phyloP scores from a whole-genome alignment of 352 stramenopile species.

The Phytophthora brassicae region DNA sequence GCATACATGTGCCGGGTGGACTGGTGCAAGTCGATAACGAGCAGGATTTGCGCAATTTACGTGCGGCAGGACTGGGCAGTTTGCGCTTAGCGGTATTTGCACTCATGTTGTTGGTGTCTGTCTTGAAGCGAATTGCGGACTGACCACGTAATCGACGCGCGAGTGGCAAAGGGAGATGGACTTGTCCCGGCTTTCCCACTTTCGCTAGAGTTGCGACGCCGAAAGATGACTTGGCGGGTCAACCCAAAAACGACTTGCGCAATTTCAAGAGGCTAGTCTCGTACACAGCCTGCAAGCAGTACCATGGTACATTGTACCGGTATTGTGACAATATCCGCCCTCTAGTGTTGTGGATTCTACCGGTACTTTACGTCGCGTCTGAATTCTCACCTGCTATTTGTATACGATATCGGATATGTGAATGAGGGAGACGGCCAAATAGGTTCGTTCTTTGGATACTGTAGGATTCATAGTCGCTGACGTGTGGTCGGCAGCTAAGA shows the following conservation, averaged over 20 bases:
- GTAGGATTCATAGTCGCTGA: too few species aligned
- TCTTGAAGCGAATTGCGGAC: constrained; percentile 14
- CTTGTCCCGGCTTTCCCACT: constrained; percentile 7
- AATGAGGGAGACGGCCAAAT: too few species aligned
- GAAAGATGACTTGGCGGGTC: constrained; percentile 21
- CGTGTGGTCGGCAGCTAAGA: too few species aligned
- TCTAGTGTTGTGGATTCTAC: constrained; percentile 11
- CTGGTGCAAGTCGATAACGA: constrained; percentile 63
- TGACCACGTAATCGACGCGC: constrained; percentile 21
- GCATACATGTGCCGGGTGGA: constrained; percentile 67
- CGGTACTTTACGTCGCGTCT: too few species aligned
- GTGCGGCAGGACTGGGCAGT: constrained; percentile 10
- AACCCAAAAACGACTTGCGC: constrained; percentile 6
- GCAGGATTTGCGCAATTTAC: constrained; percentile 75
- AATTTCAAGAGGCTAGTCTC: neutral
- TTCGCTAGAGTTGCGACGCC: constrained; percentile 31
- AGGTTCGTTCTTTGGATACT: too few species aligned
- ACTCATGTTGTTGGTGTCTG: constrained; percentile 9
- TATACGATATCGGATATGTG: too few species aligned
- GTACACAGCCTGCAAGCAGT: constrained; percentile 12
- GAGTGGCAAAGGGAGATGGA: neutral
- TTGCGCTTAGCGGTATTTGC: constrained; percentile 14
- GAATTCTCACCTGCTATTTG: too few species aligned
- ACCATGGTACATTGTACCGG: too few species aligned
- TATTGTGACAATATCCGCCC: too few species aligned